Evolutionary conservation across 345 rosid species (phyloP), one percentile per base, ranked within the genome.

Genomic region (Passiflora organensis): DNA sequence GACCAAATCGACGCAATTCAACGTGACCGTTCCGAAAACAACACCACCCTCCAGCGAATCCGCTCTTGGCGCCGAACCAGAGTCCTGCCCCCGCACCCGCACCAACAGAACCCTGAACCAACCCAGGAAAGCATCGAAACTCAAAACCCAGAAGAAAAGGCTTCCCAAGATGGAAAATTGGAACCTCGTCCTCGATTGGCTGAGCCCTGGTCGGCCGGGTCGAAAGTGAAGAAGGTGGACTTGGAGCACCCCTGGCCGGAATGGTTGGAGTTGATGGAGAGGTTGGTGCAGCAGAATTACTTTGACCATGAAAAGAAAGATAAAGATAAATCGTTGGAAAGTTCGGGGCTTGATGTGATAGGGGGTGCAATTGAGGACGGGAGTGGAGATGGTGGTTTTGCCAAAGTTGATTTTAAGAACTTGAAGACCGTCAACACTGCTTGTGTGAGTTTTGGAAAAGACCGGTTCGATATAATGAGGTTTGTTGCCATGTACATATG

Each of bases 211-310:
- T 23, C 58, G 37, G 62, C 42, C 2, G 79, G 54, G 59, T n/a
- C 50, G 66, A 53, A 48, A 53, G 60, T 36, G 48, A 65, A 65
- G 59, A 82, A 73, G 69, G 70, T 76, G 43, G 70, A 80, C 76
- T 1, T 93, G 61, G 86, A 82, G n/a, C 99, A 93, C 65, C 97
- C 95, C 13, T 93, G 96, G 97, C 91, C 95, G 1, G 99, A 93
- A 77, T 93, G 97, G 99, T 79, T 89, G 32, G 97, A 93, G 76
- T 68, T 93, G 67, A 85, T 93, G 89, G 86, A 83, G 75, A 80
- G 80, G 59, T 64, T 93, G 58, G 82, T 85, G 66, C 80, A 84
- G 54, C 95, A 86, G 77, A 89, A 93, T 64, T 93, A 86, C 77
- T 89, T 93, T 76, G 96, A 93, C 71, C 89, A 84, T 55, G 72